phyloP scores from a whole-genome alignment of 2,329 filamentous ascomycete species.

The Teratosphaeria epicoccoides region DNA sequence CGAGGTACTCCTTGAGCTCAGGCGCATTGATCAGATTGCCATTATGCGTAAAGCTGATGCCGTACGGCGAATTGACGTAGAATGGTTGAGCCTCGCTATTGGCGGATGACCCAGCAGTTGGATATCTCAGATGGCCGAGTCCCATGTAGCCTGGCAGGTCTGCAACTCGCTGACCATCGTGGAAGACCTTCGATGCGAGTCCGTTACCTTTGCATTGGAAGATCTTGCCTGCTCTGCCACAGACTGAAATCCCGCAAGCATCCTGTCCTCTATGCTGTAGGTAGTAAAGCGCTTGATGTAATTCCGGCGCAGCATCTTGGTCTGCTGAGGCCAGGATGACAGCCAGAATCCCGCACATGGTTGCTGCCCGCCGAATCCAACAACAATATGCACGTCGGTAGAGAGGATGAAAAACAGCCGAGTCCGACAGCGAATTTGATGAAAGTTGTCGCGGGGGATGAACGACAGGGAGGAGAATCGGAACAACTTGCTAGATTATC shows the following conservation, averaged over 20 bases:
- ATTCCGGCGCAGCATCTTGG: slow-evolving; percentile 27
- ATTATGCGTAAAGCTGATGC: slow-evolving; percentile 72
- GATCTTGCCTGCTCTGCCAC: slow-evolving; percentile 64
- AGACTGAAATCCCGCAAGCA: slow-evolving; percentile 74
- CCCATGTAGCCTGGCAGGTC: slow-evolving; percentile 80
- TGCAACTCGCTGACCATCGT: slow-evolving; percentile 61
- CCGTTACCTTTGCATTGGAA: slow-evolving; percentile 91
- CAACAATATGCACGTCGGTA: neutral
- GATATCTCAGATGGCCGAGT: slow-evolving; percentile 76
- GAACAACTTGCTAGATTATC: no score
- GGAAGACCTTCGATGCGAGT: slow-evolving; percentile 75
- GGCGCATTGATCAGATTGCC: slow-evolving; percentile 77
- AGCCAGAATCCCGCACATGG: slow-evolving; percentile 43
- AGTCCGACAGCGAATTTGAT: no score
- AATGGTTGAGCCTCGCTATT: slow-evolving; percentile 87
- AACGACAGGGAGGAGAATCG: no score
- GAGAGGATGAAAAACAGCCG: neutral
- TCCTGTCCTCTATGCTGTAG: slow-evolving; percentile 61
- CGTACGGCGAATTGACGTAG: slow-evolving; percentile 78
- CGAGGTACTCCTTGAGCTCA: slow-evolving; percentile 59
- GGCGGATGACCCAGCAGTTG: slow-evolving; percentile 72
- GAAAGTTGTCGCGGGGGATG: no score
- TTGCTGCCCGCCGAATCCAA: slow-evolving; percentile 10
- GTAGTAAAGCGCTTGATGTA: slow-evolving; percentile 30
- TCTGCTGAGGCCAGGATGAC: slow-evolving; percentile 36